Conservation (phyloP, 495 filamentous ascomycete genomes). For the Penicillium subrubescens region DNA sequence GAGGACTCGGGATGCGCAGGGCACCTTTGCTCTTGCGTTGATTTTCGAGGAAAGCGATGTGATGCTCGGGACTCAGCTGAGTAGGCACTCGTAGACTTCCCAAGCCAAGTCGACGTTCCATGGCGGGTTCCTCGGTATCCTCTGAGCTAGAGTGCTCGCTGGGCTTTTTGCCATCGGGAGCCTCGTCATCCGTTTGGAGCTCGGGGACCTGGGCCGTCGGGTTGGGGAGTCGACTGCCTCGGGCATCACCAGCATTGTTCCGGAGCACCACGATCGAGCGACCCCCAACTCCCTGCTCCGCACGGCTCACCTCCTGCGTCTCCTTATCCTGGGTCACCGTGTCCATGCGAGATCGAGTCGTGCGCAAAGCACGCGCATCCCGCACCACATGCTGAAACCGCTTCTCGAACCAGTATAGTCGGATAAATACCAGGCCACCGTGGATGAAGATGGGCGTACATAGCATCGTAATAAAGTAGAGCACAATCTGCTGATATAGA, state of each 20-base stretch:
- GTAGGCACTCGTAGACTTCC: constrained; percentile 49
- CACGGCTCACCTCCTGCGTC: constrained; percentile 44
- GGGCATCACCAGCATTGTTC: constrained; percentile 39
- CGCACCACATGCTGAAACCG: constrained; percentile 79
- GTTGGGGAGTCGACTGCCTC: constrained; percentile 27
- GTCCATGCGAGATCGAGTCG: constrained; percentile 58
- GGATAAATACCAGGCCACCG: constrained; percentile 82
- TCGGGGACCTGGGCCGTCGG: constrained; percentile 21
- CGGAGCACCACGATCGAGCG: constrained; percentile 76
- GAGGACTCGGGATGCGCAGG: constrained; percentile 81
- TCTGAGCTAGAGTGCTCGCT: constrained; percentile 24
- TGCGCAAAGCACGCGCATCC: constrained; percentile 55
- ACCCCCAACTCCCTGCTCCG: constrained; percentile 70
- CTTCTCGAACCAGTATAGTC: constrained; percentile 97
- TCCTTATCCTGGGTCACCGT: constrained; percentile 55
- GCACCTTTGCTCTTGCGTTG: constrained; percentile 77
- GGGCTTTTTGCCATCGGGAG: constrained; percentile 22
- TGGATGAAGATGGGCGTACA: constrained; percentile 92
- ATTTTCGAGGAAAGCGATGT: constrained; percentile 83
- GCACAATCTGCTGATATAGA: constrained; percentile 74
- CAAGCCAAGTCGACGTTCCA: constrained; percentile 27
- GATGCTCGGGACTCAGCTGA: constrained; percentile 65
- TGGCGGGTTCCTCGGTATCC: constrained; percentile 14
- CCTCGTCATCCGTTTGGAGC: constrained; percentile 25
- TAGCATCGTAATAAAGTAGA: constrained; percentile 72